Evolutionary conservation across 306 rosid species (phyloP).

Genomic region (Pterocarpus macrocarpus): DNA sequence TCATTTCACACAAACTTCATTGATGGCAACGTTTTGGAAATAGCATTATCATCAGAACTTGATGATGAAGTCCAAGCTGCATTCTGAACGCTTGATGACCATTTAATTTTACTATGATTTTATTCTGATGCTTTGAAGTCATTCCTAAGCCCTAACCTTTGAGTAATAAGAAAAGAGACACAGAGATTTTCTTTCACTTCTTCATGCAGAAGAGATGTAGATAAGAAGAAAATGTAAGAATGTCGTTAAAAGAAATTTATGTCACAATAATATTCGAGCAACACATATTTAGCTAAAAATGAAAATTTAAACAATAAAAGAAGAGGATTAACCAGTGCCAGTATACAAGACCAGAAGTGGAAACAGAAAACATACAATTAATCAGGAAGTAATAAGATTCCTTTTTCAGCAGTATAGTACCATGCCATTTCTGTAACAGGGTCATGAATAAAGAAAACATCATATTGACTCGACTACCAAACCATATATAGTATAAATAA

Average conservation of each 20-base stretch:
- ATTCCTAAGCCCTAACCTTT: constrained; percentile 20
- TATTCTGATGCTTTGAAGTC: constrained; percentile 11
- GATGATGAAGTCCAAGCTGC: constrained; percentile 26
- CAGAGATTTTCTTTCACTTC: constrained; percentile 10
- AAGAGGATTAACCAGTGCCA: neutral
- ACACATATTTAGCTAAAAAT: constrained; percentile 6
- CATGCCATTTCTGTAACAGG: constrained; percentile 12
- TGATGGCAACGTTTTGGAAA: neutral
- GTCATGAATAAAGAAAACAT: neutral
- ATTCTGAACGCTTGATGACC: neutral
- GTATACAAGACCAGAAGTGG: neutral
- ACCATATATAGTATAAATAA: neutral
- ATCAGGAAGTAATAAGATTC: neutral
- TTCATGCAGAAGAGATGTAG: constrained; percentile 13
- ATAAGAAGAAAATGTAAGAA: neutral
- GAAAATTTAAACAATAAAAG: constrained; percentile 11
- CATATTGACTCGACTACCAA: neutral
- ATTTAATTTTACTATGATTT: neutral
- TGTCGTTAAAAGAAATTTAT: constrained; percentile 30
- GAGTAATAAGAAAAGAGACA: neutral
- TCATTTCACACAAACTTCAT: neutral
- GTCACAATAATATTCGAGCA: neutral
- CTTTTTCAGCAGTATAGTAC: constrained; percentile 2
- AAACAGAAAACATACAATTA: neutral
- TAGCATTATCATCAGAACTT: constrained; percentile 29